Percentiles rank a stretch among this genome's conserved stretches.
phyloP scores from a whole-genome alignment of 2,329 filamentous ascomycete genomes.

The Penicillium sp. region DNA sequence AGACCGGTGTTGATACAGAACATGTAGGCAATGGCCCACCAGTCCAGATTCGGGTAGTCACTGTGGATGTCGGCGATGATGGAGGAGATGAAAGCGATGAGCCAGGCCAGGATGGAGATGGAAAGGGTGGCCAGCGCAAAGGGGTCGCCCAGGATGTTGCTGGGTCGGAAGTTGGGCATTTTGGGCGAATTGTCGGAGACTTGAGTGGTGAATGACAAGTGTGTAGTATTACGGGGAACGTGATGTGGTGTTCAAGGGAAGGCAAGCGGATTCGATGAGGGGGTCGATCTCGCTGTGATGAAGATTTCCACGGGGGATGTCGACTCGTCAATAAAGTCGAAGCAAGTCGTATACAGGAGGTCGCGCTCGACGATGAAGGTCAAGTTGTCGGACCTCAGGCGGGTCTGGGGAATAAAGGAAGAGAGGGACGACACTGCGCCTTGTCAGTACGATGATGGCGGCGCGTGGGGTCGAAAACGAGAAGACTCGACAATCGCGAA shows the following conservation, averaged over 20 bases:
- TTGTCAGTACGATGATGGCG: conserved; percentile 13
- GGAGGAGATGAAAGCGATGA: conserved; percentile 87
- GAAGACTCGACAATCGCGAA: not conserved
- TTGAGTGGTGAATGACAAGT: conserved; percentile 22
- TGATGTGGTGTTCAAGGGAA: not conserved
- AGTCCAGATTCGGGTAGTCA: conserved; percentile 80
- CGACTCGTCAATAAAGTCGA: too few relatives aligned
- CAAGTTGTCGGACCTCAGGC: not conserved
- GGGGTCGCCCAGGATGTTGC: conserved; percentile 93
- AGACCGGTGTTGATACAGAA: conserved; percentile 81
- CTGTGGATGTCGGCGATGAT: conserved; percentile 67
- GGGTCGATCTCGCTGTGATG: conserved; percentile 1
- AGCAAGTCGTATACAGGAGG: not conserved
- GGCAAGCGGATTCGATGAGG: conserved; percentile 8
- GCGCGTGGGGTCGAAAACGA: conserved; percentile 18
- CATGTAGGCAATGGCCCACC: conserved; percentile 89
- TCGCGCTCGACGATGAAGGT: not conserved
- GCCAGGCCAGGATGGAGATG: conserved; percentile 87
- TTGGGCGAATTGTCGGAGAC: conserved; percentile 13
- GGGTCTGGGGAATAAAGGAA: not conserved
- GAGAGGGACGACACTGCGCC: conserved; percentile 7
- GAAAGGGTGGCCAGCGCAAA: conserved; percentile 94
- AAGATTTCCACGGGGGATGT: not conserved
- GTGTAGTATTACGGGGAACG: conserved; percentile 28
- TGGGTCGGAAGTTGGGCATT: conserved; percentile 69